Base-by-base conservation (phyloP, 2,329 filamentous ascomycete species). In the Bipolaris sorokiniana region DNA sequence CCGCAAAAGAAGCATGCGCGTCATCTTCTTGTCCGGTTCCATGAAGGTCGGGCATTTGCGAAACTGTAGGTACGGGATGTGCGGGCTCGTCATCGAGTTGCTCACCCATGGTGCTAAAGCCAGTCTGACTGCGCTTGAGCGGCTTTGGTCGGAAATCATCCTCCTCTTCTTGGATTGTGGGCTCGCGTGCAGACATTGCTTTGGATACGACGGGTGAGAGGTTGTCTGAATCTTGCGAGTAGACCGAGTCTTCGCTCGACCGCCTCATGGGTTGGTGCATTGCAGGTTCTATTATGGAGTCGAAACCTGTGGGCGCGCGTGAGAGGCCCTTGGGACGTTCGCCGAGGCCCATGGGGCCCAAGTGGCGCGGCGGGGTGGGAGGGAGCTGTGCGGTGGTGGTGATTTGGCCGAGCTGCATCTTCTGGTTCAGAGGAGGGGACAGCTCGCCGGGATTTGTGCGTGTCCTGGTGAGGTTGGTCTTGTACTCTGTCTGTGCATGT, bases 71-170 rank as follows among this genome's bases (percentile, higher is more conserved):
- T 23, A 66, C 49, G 6, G 61, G 67, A 82, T 83, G 62, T 84
- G 84, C 16, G 80, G 79, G 69, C 84, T 65, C 65, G 20, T 58
- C 55, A 47, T 67, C 63, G 3, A 62, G 59, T 37, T 65, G 61
- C 37, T 62, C 63, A 7, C 36, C 62, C 20, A 67, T 52, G 28
- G 67, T 66, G 38, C 67, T 69, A 60, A 74, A 74, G 18, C 86
- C 86, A 0, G 87, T 89, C 71, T 86, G 84, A 1, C 83, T 83
- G 38, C 86, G 81, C 56, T 81, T 79, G 51, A 89, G 76, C 5
- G 83, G 79, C 33, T 79, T 80, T 1, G 86, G 86, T 57, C 75
- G 71, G 68, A 88, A 88, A 45, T 80, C 77, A 44, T 80, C 79
- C 37, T 77, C 75, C 37, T 77, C 75, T 48, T 77, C 75, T 54